Evolutionary conservation across 352 stramenopile species (phyloP), one percentile per base, ranked within the genome.

Genomic region (Globisporangium takayamanum): DNA sequence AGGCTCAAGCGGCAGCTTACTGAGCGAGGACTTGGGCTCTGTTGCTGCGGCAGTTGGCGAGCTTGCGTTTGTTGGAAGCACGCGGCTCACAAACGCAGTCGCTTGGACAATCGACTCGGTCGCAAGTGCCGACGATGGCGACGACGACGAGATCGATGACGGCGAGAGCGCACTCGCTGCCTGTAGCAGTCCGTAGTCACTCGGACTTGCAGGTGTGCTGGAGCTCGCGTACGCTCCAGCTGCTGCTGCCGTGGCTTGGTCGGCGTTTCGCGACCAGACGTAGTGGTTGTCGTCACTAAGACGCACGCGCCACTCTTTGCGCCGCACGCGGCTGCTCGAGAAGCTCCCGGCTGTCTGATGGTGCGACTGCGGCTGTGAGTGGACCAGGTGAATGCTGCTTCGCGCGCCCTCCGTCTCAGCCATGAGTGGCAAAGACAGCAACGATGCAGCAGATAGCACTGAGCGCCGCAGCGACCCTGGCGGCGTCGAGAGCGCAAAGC

Each of bases 61-160:
- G 33, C 28, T 56, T 1, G 33, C 7, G 36, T 36, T 42, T 18
- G 20, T 44, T 25, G 28, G 11, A 36, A 49, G 18, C 41, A 67
- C 70, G 50, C 69, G 72, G 2, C 57, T 66, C 33, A 84, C 72
- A 36, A 84, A 81, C 33, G 74, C 67, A 11, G 74, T 84, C 15
- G 67, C 45, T 0, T 60, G 26, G 10, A 74, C 53, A 14, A 84
- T 60, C 11, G 60, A 62, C 3, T 79, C 72, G 22, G 51, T 37
- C 11, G 48, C 50, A 5, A 20, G 16, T 28, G 50, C 25, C 36
- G 48, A 26, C 16, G 33, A 55, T 10, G 20, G 56, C 3, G 30
- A 36, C 46, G 59, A 53, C 11, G 54, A 62, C 16, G 55, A 56
- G 26, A 56, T 55, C 7, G 59, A 64, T 22, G 59, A 50, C 2